A percentile compares a stretch with the other conserved stretches of the same genome.
These are phyloP conservation scores for Camelina hispida DNA, from an alignment of 345 rosid genomes.

Conservation along the genomic window DNA sequence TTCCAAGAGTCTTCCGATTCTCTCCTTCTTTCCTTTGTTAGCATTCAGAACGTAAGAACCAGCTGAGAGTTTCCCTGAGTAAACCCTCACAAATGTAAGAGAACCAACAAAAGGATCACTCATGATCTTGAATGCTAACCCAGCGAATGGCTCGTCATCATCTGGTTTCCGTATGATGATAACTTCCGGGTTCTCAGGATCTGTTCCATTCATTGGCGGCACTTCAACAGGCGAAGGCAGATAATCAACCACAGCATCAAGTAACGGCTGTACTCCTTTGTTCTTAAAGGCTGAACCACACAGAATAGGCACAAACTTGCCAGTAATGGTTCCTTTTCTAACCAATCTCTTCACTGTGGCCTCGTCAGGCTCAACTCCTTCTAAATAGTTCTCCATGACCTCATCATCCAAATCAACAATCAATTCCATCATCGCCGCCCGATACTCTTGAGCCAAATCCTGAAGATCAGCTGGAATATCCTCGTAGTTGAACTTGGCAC, in stretches of 20 bases:
- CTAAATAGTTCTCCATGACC: slow-evolving; percentile 90
- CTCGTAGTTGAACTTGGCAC: slow-evolving; percentile 79
- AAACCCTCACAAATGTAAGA: slow-evolving; percentile 90
- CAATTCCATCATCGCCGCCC: slow-evolving; percentile 66
- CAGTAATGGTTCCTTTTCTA: slow-evolving; percentile 75
- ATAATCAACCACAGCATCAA: slow-evolving; percentile 93
- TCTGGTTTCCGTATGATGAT: slow-evolving; percentile 60
- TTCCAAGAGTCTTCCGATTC: slow-evolving; percentile 94
- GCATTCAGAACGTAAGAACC: slow-evolving; percentile 91
- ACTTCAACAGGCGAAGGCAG: slow-evolving; percentile 88
- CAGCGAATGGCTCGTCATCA: slow-evolving; percentile 86
- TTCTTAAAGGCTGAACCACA: slow-evolving; percentile 97
- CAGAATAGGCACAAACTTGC: slow-evolving; percentile 80
- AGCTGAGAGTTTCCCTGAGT: slow-evolving; percentile 81
- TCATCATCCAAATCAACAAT: slow-evolving; percentile 85
- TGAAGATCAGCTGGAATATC: slow-evolving; percentile 86
- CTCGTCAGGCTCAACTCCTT: slow-evolving; percentile 95
- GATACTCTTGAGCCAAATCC: slow-evolving; percentile 78
- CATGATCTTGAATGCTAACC: slow-evolving; percentile 98
- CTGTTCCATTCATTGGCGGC: slow-evolving; percentile 89
- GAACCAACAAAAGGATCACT: slow-evolving; percentile 94
- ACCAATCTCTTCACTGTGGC: slow-evolving; percentile 73
- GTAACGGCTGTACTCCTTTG: slow-evolving; percentile 94
- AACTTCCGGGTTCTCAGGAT: slow-evolving; percentile 85
- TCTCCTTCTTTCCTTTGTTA: slow-evolving; percentile 96